These are phyloP conservation scores for Leccinum longicurvipes DNA, from an alignment of 768 basidiomycete species.

Conservation along the genomic window DNA sequence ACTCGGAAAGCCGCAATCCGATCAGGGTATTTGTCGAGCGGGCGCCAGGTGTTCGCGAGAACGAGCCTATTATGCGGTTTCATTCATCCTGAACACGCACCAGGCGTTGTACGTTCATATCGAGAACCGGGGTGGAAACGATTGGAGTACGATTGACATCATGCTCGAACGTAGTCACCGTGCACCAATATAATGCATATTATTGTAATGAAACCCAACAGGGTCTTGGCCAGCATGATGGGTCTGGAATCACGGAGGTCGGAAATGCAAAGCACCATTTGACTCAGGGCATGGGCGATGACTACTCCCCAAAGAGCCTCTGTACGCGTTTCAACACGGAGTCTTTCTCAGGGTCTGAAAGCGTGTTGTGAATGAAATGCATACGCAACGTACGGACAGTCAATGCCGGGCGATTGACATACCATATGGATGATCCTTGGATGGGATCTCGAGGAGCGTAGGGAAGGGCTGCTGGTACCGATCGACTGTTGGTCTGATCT, in stretches of 20 bases:
- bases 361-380: slow-evolving; percentile 19
- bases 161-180: slow-evolving; percentile 14
- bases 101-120: slow-evolving; percentile 9
- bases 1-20: slow-evolving; percentile 58
- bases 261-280: slow-evolving; percentile 5
- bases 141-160: slow-evolving; percentile 9
- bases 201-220: slow-evolving; percentile 21
- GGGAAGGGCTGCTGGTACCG: slow-evolving; percentile 96
- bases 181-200: slow-evolving; percentile 25
- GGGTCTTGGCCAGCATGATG: slow-evolving; percentile 17
- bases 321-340: slow-evolving; percentile 95
- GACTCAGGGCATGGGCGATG: slow-evolving; percentile 10
- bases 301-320: slow-evolving; percentile 90
- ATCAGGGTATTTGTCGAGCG: slow-evolving; percentile 71
- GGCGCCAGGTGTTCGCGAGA: slow-evolving; percentile 61
- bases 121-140: slow-evolving; percentile 9
- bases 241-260: slow-evolving; percentile 7
- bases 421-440: slow-evolving; percentile 99
- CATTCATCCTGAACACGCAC: slow-evolving; percentile 34
- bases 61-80: slow-evolving; percentile 71
- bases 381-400: slow-evolving; percentile 1
- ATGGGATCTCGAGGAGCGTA: slow-evolving; percentile 94
- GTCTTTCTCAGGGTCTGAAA: slow-evolving; percentile 84
- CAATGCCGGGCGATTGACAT: slow-evolving; percentile 22
- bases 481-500: slow-evolving; percentile 93